These are phyloP conservation scores for Debaryomycetaceae sp. DNA, from an alignment of 1,139 yeast species.

Conservation along the genomic window DNA sequence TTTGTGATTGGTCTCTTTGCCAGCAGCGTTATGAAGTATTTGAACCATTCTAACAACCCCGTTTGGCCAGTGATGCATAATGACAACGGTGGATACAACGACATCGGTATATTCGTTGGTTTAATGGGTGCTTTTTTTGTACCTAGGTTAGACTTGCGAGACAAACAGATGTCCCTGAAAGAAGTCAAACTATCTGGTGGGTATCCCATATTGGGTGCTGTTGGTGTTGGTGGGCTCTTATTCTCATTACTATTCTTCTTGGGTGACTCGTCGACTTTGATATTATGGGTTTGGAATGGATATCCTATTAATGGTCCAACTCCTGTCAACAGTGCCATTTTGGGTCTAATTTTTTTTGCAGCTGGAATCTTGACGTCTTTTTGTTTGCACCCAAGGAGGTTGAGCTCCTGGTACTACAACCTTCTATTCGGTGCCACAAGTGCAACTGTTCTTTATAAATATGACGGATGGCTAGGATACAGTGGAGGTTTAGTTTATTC, in stretches of 20 bases:
- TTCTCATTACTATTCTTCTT: conserved; percentile 73
- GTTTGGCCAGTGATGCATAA: conserved; percentile 93
- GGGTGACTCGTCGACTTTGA: conserved; percentile 80
- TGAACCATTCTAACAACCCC: conserved; percentile 83
- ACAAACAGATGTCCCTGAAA: background rate
- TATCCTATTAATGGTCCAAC: conserved; percentile 84
- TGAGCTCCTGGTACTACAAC: conserved; percentile 25
- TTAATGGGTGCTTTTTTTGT: conserved; percentile 59
- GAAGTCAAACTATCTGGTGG: conserved; percentile 23
- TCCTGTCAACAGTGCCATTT: conserved; percentile 82
- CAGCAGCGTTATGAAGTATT: conserved; percentile 72
- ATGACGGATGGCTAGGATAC: conserved; percentile 79
- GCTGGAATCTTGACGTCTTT: conserved; percentile 46
- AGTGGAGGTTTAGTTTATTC: conserved; percentile 69
- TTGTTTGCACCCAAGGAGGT: conserved; percentile 20
- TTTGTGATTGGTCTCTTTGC: conserved; percentile 70
- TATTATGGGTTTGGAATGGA: conserved; percentile 94
- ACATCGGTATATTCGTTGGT: conserved; percentile 66
- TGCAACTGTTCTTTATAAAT: conserved; percentile 45
- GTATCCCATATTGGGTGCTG: conserved; percentile 47
- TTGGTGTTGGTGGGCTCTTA: conserved; percentile 76
- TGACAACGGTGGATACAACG: conserved; percentile 83
- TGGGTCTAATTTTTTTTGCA: conserved; percentile 58
- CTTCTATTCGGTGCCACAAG: conserved; percentile 47
- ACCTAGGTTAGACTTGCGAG: conserved; percentile 20